Evolutionary conservation across 1,284 basidiomycete genomes (phyloP), one percentile per base, ranked within the genome.

Genomic region (Cutaneotrichosporon sp.): DNA sequence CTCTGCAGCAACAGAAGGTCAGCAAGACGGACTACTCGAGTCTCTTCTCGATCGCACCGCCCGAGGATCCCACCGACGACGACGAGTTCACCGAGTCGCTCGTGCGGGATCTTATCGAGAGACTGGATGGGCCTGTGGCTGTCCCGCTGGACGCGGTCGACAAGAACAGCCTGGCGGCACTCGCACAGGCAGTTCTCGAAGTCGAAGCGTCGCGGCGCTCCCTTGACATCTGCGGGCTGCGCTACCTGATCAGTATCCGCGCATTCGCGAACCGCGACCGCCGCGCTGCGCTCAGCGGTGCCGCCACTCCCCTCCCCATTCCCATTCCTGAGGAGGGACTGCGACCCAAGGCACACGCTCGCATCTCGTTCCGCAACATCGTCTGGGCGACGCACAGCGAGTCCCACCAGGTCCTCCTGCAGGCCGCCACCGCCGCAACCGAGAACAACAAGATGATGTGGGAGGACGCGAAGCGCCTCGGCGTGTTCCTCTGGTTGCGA

Each of bases 311-410:
- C 3, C 31, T 47, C 16, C 55, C 60, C 24, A 34, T 47, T 9
- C 27, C 38, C 25, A 18, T 50, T 8, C 24, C 47, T 2, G 16
- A 29, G 18, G 47, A 50, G 16, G 47, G 25, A 3, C 16, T 50
- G 18, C 13, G 18, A 10, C 57, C 49, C 2, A 36, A 20, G 8
- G 33, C 55, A 6, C 50, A 54, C 25, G 46, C 55, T 1, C 49
- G 49, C 14, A 66, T 66, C 50, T 63, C 91, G 22, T 95, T 91
- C 76, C 87, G 93, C 42, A 95, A 97, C 75, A 91, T 95, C 80
- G 84, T 95, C 10, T 98, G 94, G 93, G 95, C 94, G 0, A 93
- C 89, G 70, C 90, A 95, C 72, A 97, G 93, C 73, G 90, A 95
- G 75, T 91, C 87, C 69, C 93, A 98, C 72, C 91, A 90, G 24